These are phyloP conservation scores for Nothophaeocryptopus gaeumannii DNA, from an alignment of 2,329 filamentous ascomycete genomes.

Conservation along the genomic window DNA sequence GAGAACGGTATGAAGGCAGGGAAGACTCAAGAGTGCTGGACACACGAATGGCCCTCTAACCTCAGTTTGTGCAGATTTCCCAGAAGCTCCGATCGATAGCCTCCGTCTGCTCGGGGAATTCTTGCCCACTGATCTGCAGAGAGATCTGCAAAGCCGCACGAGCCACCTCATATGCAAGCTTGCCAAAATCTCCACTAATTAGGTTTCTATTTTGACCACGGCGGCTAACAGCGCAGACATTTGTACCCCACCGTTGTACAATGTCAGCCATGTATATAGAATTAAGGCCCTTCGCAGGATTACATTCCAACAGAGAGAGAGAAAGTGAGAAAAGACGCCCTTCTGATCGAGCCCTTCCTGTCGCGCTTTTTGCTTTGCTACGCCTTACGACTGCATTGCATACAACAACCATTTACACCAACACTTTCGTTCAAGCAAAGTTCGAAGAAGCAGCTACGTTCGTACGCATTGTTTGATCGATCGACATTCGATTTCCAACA, in stretches of 20 bases:
- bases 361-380: not conserved
- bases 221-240: slow-evolving; percentile 18
- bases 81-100: not conserved
- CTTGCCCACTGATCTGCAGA: not conserved
- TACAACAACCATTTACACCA: slow-evolving; percentile 6
- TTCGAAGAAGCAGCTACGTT: too few relatives aligned
- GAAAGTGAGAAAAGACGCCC: too few relatives aligned
- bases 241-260: slow-evolving; percentile 22
- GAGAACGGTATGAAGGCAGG: not conserved
- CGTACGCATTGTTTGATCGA: slow-evolving; percentile 6
- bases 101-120: too few relatives aligned
- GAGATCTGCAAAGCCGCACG: too few relatives aligned
- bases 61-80: not conserved
- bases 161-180: not conserved
- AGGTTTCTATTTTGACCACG: slow-evolving; percentile 20
- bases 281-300: slow-evolving; percentile 7
- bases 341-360: not conserved
- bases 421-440: slow-evolving; percentile 2
- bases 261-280: slow-evolving; percentile 32
- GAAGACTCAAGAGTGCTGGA: not conserved
- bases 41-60: not conserved
- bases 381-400: slow-evolving; percentile 8
- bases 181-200: slow-evolving; percentile 16
- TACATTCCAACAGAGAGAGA: too few relatives aligned
- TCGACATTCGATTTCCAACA: slow-evolving; percentile 2